Percentiles rank a stretch among this genome's conserved stretches.
phyloP scores from a whole-genome alignment of 1,284 basidiomycete species.

The Leccinum pachyderme region DNA sequence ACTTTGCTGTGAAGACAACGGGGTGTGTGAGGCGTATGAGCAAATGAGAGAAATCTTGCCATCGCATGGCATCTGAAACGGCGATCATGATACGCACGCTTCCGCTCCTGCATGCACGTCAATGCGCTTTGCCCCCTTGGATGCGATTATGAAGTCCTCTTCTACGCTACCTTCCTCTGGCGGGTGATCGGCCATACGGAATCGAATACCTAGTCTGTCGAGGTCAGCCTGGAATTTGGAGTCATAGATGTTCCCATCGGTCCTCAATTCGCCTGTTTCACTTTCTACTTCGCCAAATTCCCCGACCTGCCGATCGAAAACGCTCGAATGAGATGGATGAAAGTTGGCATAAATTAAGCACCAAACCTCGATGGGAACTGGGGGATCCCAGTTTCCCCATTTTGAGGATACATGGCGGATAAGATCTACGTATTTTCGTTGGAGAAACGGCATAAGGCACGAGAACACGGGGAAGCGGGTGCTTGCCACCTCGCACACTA shows the following conservation, averaged over 20 bases:
- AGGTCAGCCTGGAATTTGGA: conserved; percentile 18
- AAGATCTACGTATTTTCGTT: conserved; percentile 29
- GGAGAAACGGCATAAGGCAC: conserved; percentile 7
- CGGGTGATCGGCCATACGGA: conserved; percentile 13
- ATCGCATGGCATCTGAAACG: neutral
- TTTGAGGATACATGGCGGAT: conserved; percentile 24
- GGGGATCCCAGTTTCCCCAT: conserved; percentile 34
- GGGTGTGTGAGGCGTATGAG: neutral
- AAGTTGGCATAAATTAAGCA: neutral
- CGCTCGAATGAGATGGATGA: neutral
- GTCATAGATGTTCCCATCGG: conserved; percentile 26
- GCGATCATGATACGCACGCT: conserved; percentile 14
- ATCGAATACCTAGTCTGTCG: neutral
- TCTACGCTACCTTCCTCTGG: conserved; percentile 17
- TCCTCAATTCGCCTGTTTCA: conserved; percentile 21
- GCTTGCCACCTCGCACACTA: neutral
- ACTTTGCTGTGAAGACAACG: conserved; percentile 9
- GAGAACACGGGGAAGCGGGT: neutral
- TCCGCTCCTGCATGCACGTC: conserved; percentile 7
- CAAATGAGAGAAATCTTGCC: neutral
- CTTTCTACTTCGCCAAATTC: conserved; percentile 21
- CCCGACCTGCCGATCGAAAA: conserved; percentile 21
- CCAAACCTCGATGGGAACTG: conserved; percentile 23
- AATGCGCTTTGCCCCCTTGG: conserved; percentile 17
- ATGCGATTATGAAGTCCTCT: conserved; percentile 22